Percentiles rank a stretch among this genome's conserved stretches.
phyloP scores from a whole-genome alignment of 192 early-diverging fungal genomes.

The Coemansia erecta region DNA sequence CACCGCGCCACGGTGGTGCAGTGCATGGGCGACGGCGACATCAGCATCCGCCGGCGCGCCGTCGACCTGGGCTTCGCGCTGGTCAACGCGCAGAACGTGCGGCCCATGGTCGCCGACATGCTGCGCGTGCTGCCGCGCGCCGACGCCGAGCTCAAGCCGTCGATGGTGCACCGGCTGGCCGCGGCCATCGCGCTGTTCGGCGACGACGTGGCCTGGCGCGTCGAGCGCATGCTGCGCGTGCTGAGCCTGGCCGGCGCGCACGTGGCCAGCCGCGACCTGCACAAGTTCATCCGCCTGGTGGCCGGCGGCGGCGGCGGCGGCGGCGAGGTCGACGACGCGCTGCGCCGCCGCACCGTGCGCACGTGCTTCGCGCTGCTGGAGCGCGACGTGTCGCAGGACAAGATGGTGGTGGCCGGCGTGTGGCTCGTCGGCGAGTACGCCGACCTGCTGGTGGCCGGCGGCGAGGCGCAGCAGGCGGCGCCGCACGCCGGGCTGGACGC shows the following conservation, averaged over 20 bases:
- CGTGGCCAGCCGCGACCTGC: constrained; percentile 73
- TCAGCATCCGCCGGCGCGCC: constrained; percentile 94
- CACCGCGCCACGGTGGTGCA: constrained; percentile 96
- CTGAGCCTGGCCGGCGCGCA: constrained; percentile 70
- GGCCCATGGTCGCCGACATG: constrained; percentile 88
- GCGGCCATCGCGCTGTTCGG: constrained; percentile 91
- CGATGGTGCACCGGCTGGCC: constrained; percentile 88
- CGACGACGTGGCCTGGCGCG: constrained; percentile 95
- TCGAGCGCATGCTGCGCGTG: constrained; percentile 92
- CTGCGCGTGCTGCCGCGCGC: constrained; percentile 89
- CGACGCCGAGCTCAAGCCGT: constrained; percentile 84
- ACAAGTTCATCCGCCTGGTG: constrained; percentile 88
- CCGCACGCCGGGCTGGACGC: too few relatives aligned
- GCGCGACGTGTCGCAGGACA: constrained; percentile 74
- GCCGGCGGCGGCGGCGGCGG: constrained; percentile 61
- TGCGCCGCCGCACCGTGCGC: constrained; percentile 90
- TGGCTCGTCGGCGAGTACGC: constrained; percentile 99
- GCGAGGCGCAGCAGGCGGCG: constrained; percentile 7
- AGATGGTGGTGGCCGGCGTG: constrained; percentile 80
- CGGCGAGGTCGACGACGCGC: constrained; percentile 56
- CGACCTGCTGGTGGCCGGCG: constrained; percentile 69
- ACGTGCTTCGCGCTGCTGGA: constrained; percentile 83
- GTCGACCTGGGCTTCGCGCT: constrained; percentile 95
- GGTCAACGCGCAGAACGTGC: constrained; percentile 90
- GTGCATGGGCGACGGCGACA: constrained; percentile 92